Evolutionary conservation across 1,284 basidiomycete genomes (phyloP).

Genomic region (Agaricales sp.): DNA sequence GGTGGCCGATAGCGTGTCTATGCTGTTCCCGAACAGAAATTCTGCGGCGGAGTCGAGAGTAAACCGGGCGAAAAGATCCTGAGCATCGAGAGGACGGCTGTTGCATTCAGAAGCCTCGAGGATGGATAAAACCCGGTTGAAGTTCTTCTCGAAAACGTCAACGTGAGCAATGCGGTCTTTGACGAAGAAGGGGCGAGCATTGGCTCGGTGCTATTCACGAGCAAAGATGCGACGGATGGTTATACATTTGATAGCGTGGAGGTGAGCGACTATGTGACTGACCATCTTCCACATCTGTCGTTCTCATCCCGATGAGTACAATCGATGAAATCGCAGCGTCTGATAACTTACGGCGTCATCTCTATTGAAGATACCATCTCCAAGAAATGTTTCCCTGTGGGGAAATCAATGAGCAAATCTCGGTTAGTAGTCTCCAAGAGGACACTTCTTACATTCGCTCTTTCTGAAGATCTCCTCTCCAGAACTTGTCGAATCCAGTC

Average conservation of each 20-base stretch:
- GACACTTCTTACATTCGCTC: slow-evolving; percentile 41
- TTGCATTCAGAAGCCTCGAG: slow-evolving; percentile 28
- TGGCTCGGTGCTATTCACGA: slow-evolving; percentile 41
- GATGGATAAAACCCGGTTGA: slow-evolving; percentile 34
- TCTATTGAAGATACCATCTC: slow-evolving; percentile 65
- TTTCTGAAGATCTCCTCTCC: slow-evolving; percentile 49
- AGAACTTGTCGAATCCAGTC: slow-evolving; percentile 57
- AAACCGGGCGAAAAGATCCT: slow-evolving; percentile 62
- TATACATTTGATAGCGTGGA: slow-evolving; percentile 34
- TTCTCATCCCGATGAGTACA: slow-evolving; percentile 3
- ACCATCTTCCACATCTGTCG: slow-evolving; percentile 37
- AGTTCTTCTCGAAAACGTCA: slow-evolving; percentile 38
- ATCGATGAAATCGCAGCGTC: slow-evolving; percentile 4
- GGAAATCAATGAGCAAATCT: neutral
- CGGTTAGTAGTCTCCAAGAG: neutral
- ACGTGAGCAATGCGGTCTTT: slow-evolving; percentile 36
- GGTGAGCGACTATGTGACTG: slow-evolving; percentile 9
- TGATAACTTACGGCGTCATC: slow-evolving; percentile 44
- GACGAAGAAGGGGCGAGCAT: slow-evolving; percentile 37
- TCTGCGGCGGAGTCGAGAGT: slow-evolving; percentile 62
- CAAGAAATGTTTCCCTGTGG: slow-evolving; percentile 56
- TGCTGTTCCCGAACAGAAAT: slow-evolving; percentile 53
- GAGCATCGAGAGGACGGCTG: slow-evolving; percentile 40
- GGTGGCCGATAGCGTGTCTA: slow-evolving; percentile 46
- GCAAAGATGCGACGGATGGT: slow-evolving; percentile 64